phyloP scores from a whole-genome alignment of 768 basidiomycete genomes.

The Rhodocollybia butyracea region DNA sequence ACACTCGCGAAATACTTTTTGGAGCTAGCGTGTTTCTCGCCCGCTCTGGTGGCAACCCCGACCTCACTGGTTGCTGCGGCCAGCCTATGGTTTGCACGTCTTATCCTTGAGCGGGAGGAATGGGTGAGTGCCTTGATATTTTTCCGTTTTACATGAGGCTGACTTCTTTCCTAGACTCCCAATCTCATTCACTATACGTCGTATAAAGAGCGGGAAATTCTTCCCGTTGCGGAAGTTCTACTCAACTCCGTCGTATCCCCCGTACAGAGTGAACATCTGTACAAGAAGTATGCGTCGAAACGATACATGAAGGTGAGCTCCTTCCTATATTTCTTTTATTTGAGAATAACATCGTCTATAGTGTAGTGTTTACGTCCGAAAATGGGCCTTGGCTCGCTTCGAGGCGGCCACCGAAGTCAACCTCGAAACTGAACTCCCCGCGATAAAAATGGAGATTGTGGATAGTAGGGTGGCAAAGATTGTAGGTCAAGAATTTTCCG shows the following conservation, averaged over 20 bases:
- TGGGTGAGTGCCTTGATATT: conserved; percentile 67
- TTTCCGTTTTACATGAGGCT: background rate
- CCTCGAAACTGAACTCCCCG: background rate
- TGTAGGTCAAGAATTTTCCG: background rate
- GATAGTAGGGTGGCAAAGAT: conserved; percentile 1
- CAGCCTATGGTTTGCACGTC: conserved; percentile 83
- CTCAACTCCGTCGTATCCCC: conserved; percentile 80
- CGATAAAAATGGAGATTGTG: background rate
- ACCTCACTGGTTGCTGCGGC: conserved; percentile 90
- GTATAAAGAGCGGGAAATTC: conserved; percentile 80
- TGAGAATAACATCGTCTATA: background rate
- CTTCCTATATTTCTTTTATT: background rate
- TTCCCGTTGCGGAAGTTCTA: conserved; percentile 92
- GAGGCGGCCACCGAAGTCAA: background rate
- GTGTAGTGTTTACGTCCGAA: conserved; percentile 8
- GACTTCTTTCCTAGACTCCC: conserved; percentile 46
- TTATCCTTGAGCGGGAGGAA: conserved; percentile 75
- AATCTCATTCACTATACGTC: conserved; percentile 92
- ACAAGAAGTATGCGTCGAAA: conserved; percentile 91
- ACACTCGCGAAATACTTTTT: conserved; percentile 93
- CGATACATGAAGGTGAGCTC: conserved; percentile 75
- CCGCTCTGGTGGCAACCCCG: conserved; percentile 75
- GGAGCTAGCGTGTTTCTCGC: conserved; percentile 88
- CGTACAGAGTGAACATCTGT: conserved; percentile 78
- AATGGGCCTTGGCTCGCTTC: conserved; percentile 5